Evolutionary conservation across 2,329 filamentous ascomycete species (phyloP), one percentile per base, ranked within the genome.

Genomic region (Cladorrhinum sp.): DNA sequence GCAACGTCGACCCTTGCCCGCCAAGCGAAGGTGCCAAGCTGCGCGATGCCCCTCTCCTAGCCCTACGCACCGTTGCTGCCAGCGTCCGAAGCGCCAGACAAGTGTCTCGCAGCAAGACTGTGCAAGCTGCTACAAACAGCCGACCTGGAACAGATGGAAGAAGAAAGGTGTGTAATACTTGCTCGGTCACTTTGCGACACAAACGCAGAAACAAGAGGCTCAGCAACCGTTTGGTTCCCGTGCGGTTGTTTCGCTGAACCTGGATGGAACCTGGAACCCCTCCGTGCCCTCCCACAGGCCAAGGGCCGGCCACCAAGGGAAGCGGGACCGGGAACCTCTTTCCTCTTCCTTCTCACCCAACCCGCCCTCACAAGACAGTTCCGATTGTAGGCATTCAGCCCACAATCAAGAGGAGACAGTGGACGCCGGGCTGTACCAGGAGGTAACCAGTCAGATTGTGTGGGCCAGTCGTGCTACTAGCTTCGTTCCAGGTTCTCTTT

Each of bases 21-120:
- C 54, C 61, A 60, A 58, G 64, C 54, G 57, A 58, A 59, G 58
- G 41, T 49, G 58, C 63, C 62, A 62, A 51, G 58, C 55, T 57
- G 55, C 45, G 32, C 57, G 50, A 50, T 55, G 53, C 64, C 60
- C 62, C 64, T 65, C 62, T 56, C 50, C 58, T 58, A 65, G 62
- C 62, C 64, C 64, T 65, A 65, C 60, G 59, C 61, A 56, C 54
- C 48, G 48, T 50, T 48, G 41, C 25, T 38, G 12, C 41, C 50
- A 41, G 54, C 25, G 32, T 32, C 55, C 55, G 61, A 24, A 48
- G 20, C 38, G 32, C 32, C 9, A 38, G 32, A 22, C 22, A 29
- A 38, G 23, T 38, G 12, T 38, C 29, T 38, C 32, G 29, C 29
- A 36, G 27, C 36, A 55, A n/a, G 10, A 53, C 51, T 12, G 51